Conservation (phyloP, 192 early-diverging fungal species). For the Coemansia sp. region DNA sequence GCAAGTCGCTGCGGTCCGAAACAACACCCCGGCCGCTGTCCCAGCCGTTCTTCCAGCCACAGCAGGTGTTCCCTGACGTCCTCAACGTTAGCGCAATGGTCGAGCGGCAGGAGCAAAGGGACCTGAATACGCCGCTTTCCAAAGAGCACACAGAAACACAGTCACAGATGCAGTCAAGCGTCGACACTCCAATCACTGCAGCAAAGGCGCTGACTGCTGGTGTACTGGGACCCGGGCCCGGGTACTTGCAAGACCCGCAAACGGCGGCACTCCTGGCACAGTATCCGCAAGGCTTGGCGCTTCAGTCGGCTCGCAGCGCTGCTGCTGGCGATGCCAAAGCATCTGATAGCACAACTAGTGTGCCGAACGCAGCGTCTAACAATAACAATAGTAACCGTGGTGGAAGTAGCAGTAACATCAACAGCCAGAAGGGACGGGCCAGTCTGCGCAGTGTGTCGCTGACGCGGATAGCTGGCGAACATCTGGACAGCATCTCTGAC, state of each 20-base stretch:
- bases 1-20: slow-evolving; percentile 46
- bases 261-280: slow-evolving; percentile 18
- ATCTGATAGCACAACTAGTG: slow-evolving; percentile 7
- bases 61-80: slow-evolving; percentile 57
- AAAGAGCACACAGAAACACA: not conserved
- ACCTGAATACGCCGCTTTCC: slow-evolving; percentile 17
- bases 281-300: slow-evolving; percentile 32
- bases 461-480: slow-evolving; percentile 34
- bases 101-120: slow-evolving; percentile 49
- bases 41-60: slow-evolving; percentile 58
- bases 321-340: not conserved
- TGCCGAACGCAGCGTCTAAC: slow-evolving; percentile 3
- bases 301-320: slow-evolving; percentile 10
- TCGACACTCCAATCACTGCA: slow-evolving; percentile 1
- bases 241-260: slow-evolving; percentile 5
- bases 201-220: slow-evolving; percentile 3
- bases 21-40: slow-evolving; percentile 50
- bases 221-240: not conserved
- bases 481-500: slow-evolving; percentile 9
- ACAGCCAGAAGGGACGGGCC: not conserved
- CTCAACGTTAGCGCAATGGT: slow-evolving; percentile 58
- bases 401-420: slow-evolving; percentile 8
- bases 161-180: not conserved
- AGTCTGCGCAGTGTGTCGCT: slow-evolving; percentile 46
- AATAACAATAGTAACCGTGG: not conserved